A percentile compares a stretch with the other conserved stretches of the same genome.
Evolutionary conservation across 176 grass and related monocot genomes (phyloP).

Genomic region (Alopecurus myosuroides): DNA sequence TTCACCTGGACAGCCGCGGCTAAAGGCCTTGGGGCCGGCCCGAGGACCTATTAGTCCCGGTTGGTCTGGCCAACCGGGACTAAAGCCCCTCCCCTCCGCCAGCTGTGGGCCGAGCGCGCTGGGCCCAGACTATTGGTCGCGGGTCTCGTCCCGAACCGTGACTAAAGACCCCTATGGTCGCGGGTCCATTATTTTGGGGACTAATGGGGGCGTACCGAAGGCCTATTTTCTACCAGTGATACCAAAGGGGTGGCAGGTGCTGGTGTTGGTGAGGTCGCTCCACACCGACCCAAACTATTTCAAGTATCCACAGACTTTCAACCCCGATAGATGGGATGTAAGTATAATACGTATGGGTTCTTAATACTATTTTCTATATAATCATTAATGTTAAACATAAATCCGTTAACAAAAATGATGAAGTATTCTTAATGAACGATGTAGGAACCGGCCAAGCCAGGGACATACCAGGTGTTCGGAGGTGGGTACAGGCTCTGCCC

Average conservation of each 20-base stretch:
- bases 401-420: neutral
- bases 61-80: too few relatives aligned
- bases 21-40: too few relatives aligned
- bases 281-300: conserved; percentile 31
- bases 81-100: too few relatives aligned
- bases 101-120: too few relatives aligned
- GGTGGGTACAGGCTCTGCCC: neutral
- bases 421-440: neutral
- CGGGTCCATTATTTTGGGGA: too few relatives aligned
- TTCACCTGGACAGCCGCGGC: too few relatives aligned
- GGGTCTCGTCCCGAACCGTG: too few relatives aligned
- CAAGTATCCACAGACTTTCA: conserved; percentile 30
- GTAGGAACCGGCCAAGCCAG: neutral
- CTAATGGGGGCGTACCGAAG: too few relatives aligned
- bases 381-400: neutral
- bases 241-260: conserved; percentile 25
- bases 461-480: conserved; percentile 13
- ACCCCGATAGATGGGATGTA: conserved; percentile 32
- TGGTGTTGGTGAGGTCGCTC: conserved; percentile 34
- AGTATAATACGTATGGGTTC: neutral
- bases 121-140: too few relatives aligned
- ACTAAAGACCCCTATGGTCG: too few relatives aligned
- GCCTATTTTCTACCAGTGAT: too few relatives aligned
- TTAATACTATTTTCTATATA: neutral
- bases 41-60: too few relatives aligned